phyloP scores from a whole-genome alignment of 2,329 filamentous ascomycete species.

The Colletotrichum eremochloae region DNA sequence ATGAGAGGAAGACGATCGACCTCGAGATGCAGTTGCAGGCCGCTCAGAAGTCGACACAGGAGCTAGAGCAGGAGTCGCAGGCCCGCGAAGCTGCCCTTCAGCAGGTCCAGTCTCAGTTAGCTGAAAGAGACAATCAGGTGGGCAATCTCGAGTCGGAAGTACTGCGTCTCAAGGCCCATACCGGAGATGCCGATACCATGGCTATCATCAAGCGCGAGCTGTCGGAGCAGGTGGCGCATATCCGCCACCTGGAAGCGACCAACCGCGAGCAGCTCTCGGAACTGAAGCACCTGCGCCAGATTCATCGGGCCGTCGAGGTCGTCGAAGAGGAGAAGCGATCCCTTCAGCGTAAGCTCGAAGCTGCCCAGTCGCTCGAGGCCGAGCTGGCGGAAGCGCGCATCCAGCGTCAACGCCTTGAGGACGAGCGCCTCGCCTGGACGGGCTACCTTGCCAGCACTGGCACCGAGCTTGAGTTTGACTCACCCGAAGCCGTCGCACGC shows the following conservation, averaged over 20 bases:
- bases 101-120: constrained; percentile 74
- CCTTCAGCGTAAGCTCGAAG: constrained; percentile 81
- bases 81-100: constrained; percentile 69
- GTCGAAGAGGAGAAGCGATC: constrained; percentile 95
- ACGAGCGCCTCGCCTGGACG: constrained; percentile 89
- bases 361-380: constrained; percentile 79
- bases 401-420: constrained; percentile 88
- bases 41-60: constrained; percentile 64
- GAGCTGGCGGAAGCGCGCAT: constrained; percentile 85
- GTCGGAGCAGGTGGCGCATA: constrained; percentile 92
- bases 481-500: constrained; percentile 87
- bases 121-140: constrained; percentile 77
- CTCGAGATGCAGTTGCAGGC: constrained; percentile 66
- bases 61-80: constrained; percentile 70
- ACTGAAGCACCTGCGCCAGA: constrained; percentile 83
- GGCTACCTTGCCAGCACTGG: constrained; percentile 81
- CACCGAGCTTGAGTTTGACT: constrained; percentile 81
- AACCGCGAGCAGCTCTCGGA: constrained; percentile 86
- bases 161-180: constrained; percentile 85
- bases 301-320: constrained; percentile 89
- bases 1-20: constrained; percentile 67
- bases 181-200: constrained; percentile 88
- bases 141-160: constrained; percentile 86
- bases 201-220: constrained; percentile 88
- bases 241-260: constrained; percentile 82